Base-by-base conservation (phyloP, 345 rosid genomes). In the Tarenaya hassleriana region DNA sequence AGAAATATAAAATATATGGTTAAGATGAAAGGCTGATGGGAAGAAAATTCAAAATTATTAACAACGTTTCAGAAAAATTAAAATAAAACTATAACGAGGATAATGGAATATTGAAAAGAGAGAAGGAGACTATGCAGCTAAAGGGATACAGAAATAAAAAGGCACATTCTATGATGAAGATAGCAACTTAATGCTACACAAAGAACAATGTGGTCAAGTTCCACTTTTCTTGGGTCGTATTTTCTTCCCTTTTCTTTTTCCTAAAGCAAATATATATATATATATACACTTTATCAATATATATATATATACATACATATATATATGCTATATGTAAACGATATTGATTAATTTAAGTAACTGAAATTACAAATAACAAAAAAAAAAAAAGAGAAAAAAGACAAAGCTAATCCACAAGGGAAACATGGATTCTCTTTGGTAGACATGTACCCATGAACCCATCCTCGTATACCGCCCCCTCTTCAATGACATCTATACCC, bases 201-300 rank as follows among this genome's bases (percentile, higher is more conserved):
- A 59, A 66, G 70, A 66, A 59, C 70, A 66, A 66, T 66, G 65
- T 13, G 65, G 70, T 66, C 70, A 66, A 66, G 51, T 41, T 66
- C 70, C 70, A 47, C 70, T 66, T 66, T 66, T 53, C 46, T 59
- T 53, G 56, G 56, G 56, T 66, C 51, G 52, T 66, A 53, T 52
- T 20, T 41, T 58, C 34, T 14, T 58, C 14, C 27, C 5, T 49
- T 42, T 18, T 34, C 27, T 24, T 46, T 50, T 27, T 16, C 31
- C 11, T 2, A 66, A 59, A 66, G 60, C 53, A 38, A 50, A 27
- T 12, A 43, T 0, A 35, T 31, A n/a, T 8, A 18, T 1, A 29
- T n/a, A n/a, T n/a, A n/a, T n/a, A n/a, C n/a, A n/a, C n/a, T n/a
- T n/a, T n/a, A n/a, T n/a, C n/a, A n/a, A n/a, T n/a, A n/a, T n/a